These are phyloP conservation scores for Gnomoniopsis smithogilvyi DNA, from an alignment of 2,329 filamentous ascomycete species.

Conservation along the genomic window DNA sequence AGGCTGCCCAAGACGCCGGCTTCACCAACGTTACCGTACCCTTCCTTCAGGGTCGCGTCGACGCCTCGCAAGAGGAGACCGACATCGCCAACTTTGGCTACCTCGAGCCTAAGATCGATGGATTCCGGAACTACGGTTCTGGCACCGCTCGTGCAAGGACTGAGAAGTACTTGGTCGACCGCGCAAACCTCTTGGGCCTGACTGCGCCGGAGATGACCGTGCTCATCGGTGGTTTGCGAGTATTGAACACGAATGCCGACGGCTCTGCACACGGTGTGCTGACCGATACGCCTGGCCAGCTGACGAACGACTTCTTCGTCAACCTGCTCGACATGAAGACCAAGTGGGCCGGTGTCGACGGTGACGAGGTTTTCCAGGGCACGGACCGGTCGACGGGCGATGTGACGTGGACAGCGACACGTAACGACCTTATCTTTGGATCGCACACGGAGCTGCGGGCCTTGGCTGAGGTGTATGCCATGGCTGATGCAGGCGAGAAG, in stretches of 20 bases:
- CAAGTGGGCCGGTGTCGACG: conserved; percentile 44
- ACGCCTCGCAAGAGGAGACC: conserved; percentile 70
- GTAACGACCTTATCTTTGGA: conserved; percentile 68
- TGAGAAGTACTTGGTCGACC: conserved; percentile 71
- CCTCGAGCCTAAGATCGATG: conserved; percentile 68
- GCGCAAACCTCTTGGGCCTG: conserved; percentile 67
- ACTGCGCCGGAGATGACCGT: conserved; percentile 69
- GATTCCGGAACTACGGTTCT: conserved; percentile 76
- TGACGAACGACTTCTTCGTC: conserved; percentile 81
- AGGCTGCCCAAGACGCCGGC: conserved; percentile 54
- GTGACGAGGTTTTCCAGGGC: conserved; percentile 13
- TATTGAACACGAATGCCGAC: conserved; percentile 68
- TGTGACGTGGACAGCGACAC: conserved; percentile 68
- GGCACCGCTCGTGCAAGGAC: conserved; percentile 57
- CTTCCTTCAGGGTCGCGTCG: conserved; percentile 69
- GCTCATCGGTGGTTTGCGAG: conserved; percentile 69
- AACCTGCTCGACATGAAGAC: conserved; percentile 69
- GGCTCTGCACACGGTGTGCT: conserved; percentile 65
- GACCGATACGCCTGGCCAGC: conserved; percentile 62
- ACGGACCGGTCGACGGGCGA: conserved; percentile 41
- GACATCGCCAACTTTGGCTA: conserved; percentile 61
- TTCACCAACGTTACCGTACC: conserved; percentile 54
- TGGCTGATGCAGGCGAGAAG: conserved; percentile 55
- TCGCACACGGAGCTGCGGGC: conserved; percentile 73
- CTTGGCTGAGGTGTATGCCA: conserved; percentile 66